Conservation (phyloP, 805 yeast species). For the Sporopachydermia quercuum region DNA sequence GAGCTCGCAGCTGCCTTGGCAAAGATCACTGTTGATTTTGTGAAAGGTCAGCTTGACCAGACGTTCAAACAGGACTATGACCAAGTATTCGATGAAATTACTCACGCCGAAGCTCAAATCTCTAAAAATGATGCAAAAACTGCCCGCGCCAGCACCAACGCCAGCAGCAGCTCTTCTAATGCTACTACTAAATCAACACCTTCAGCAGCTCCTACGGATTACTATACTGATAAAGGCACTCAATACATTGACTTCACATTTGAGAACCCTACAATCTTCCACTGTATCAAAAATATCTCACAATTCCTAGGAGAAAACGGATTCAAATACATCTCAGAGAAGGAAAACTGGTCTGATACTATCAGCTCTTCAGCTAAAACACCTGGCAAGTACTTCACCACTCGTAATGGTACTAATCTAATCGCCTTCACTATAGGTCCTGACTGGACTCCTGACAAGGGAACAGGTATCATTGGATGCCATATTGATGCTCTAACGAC, state of each 20-base stretch:
- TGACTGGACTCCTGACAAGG: conserved; percentile 41
- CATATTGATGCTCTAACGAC: conserved; percentile 64
- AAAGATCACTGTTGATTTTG: no score
- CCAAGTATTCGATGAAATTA: no score
- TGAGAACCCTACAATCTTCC: conserved; percentile 60
- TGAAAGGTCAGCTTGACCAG: no score
- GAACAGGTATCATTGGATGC: conserved; percentile 59
- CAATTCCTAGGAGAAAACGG: conserved; percentile 39
- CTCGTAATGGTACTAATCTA: conserved; percentile 52
- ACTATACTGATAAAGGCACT: background rate
- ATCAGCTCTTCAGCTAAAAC: conserved; percentile 22
- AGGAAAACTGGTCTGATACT: conserved; percentile 33
- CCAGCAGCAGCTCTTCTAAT: no score
- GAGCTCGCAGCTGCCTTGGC: no score
- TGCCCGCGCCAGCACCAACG: no score
- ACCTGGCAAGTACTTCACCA: conserved; percentile 51
- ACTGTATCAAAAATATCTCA: conserved; percentile 43
- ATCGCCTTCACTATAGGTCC: conserved; percentile 59
- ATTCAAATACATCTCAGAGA: conserved; percentile 51
- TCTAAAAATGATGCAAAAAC: no score
- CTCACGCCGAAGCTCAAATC: no score
- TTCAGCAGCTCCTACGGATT: background rate
- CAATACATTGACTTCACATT: conserved; percentile 48
- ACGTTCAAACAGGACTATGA: no score
- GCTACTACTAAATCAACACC: no score